A percentile compares a stretch with the other conserved stretches of the same genome.
Conservation (phyloP, 2,329 filamentous ascomycete genomes). For the Nigrospora osmanthi region DNA sequence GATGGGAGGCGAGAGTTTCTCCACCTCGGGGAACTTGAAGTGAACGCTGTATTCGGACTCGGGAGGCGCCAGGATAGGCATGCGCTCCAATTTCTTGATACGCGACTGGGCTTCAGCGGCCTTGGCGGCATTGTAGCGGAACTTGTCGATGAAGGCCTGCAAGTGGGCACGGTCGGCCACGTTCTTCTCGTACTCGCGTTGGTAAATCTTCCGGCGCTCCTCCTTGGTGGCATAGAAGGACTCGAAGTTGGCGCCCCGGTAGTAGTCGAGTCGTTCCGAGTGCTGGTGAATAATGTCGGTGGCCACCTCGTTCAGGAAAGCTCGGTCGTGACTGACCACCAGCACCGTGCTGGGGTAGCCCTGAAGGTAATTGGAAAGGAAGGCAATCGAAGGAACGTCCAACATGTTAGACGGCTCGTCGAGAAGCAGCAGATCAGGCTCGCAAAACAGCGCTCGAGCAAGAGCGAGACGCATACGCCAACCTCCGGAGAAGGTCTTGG, state of each 20-base stretch:
- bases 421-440: constrained; percentile 89
- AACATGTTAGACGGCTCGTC: constrained; percentile 99
- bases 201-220: constrained; percentile 91
- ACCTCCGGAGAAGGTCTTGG: constrained; percentile 98
- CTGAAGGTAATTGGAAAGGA: constrained; percentile 93
- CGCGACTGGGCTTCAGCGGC: constrained; percentile 96
- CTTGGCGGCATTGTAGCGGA: constrained; percentile 98
- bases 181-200: constrained; percentile 97
- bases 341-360: constrained; percentile 89
- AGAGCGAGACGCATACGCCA: constrained; percentile 97
- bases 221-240: constrained; percentile 97
- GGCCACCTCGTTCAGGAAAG: constrained; percentile 98
- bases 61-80: constrained; percentile 84
- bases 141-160: constrained; percentile 98
- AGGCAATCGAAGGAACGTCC: constrained; percentile 99
- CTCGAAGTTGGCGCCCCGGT: constrained; percentile 95
- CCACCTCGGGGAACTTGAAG: constrained; percentile 95
- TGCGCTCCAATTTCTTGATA: constrained; percentile 98
- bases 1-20: constrained; percentile 94
- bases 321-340: constrained; percentile 97
- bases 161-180: constrained; percentile 90
- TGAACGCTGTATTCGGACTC: constrained; percentile 94
- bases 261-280: constrained; percentile 95
- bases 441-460: constrained; percentile 92
- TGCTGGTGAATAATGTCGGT: constrained; percentile 99